Evolutionary conservation across 1,284 basidiomycete species (phyloP).

Genomic region (Ceratobasidium sp.): DNA sequence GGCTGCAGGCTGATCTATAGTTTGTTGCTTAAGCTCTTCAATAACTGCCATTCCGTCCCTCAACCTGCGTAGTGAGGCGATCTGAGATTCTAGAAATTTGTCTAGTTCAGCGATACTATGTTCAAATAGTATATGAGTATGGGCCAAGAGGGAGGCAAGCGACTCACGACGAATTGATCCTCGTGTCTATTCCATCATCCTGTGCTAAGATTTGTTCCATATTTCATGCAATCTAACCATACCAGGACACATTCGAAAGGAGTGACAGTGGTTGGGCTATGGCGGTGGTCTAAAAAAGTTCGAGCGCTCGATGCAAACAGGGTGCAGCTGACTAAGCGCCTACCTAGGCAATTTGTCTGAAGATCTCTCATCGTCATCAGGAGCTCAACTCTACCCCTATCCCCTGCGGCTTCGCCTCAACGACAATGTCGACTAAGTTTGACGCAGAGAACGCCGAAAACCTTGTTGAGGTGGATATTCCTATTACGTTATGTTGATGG

Average conservation of each 20-base stretch:
- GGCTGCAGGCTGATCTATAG: constrained; percentile 2
- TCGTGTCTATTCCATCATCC: neutral
- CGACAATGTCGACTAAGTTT: constrained; percentile 60
- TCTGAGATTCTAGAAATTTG: constrained; percentile 31
- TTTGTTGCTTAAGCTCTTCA: constrained; percentile 27
- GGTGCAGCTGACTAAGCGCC: constrained; percentile 5
- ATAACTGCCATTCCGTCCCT: constrained; percentile 9
- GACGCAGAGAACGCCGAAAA: constrained; percentile 89
- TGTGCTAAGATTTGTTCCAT: constrained; percentile 14
- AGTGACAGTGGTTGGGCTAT: neutral
- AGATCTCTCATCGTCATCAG: constrained; percentile 3
- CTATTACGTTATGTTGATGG: constrained; percentile 18
- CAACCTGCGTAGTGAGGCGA: neutral
- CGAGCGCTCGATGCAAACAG: neutral
- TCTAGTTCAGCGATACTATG: constrained; percentile 23
- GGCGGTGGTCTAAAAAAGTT: constrained; percentile 32
- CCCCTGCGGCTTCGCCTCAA: neutral
- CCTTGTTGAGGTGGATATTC: constrained; percentile 72
- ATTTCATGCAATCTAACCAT: neutral
- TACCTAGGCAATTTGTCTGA: neutral
- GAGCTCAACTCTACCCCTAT: constrained; percentile 16
- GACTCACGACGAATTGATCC: constrained; percentile 15
- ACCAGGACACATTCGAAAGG: constrained; percentile 28
- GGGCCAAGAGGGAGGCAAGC: neutral
- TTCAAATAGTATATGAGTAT: neutral